Base-by-base conservation (phyloP, 805 yeast species). In the Pichia occidentalis region DNA sequence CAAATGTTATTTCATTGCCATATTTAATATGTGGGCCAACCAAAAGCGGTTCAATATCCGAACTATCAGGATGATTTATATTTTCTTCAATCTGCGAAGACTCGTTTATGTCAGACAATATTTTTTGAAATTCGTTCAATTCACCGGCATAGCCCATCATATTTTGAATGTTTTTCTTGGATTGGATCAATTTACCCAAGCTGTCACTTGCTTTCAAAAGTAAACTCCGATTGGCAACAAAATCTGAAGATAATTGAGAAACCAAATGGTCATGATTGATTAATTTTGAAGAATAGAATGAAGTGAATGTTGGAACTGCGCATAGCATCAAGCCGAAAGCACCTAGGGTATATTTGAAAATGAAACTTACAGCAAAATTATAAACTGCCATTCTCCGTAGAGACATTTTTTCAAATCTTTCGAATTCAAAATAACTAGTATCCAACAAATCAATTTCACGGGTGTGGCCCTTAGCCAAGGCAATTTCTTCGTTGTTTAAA, bases 341-440 rank as follows among this genome's bases (percentile, higher is more conserved):
- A 45, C 97, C 97, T 88, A 96, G 82, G 34, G 86, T 75, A 60
- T 88, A 88, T 62, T 88, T 88, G 44, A 88, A 88, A 37, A 86
- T 77, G 51, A 87, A 88, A 34, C 82, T 85, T 48, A 90, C 92
- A 2, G 90, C 83, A 48, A 85, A 73, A 53, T 87, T 87, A 60
- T 87, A 90, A 19, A 82, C 58, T 21, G 90, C 80, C 63, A 67
- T 36, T 49, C 84, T 79, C 61, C 83, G 75, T 46, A 82, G 71
- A 53, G 83, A 88, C 61, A 77, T 73, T 51, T 82, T 75, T 47
- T 80, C 70, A 59, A 87, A 90, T 43, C 79, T 67, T 47, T 84
- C 92, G 48, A 87, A 67, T 45, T 82, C 80, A 59, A 85, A 87
- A 61, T 85, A 88, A 19, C 85, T 74, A 50, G 70, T 72, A 63